Percentiles rank a stretch among this genome's conserved stretches.
phyloP scores from a whole-genome alignment of 2,329 filamentous ascomycete species.

The Ascochyta viciae-villosae region DNA sequence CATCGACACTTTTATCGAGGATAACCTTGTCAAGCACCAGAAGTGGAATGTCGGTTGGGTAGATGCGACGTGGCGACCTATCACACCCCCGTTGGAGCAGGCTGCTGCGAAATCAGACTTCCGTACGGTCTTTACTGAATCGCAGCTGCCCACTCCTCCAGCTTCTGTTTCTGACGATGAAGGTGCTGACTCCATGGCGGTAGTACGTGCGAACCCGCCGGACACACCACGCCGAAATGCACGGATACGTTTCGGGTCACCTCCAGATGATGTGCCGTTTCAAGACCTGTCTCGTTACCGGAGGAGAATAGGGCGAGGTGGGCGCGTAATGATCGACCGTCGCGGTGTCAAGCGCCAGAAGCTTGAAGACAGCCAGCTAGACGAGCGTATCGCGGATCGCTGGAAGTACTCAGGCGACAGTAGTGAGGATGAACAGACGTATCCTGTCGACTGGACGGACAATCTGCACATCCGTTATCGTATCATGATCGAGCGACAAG shows the following conservation, averaged over 20 bases:
- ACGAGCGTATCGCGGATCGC: constrained; percentile 46
- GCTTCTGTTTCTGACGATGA: constrained; percentile 55
- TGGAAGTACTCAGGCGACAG: constrained; percentile 91
- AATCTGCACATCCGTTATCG: constrained; percentile 65
- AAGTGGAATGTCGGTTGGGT: constrained; percentile 91
- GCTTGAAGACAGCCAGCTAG: constrained; percentile 25
- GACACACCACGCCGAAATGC: constrained; percentile 36
- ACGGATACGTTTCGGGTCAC: constrained; percentile 48
- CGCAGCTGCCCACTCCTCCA: constrained; percentile 56
- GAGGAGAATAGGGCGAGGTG: constrained; percentile 82
- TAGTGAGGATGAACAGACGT: constrained; percentile 76
- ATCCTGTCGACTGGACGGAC: constrained; percentile 75
- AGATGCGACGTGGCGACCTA: constrained; percentile 83
- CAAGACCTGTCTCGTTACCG: constrained; percentile 71
- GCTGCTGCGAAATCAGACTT: constrained; percentile 46
- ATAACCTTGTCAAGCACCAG: constrained; percentile 85
- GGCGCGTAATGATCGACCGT: constrained; percentile 87
- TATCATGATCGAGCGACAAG: constrained; percentile 57
- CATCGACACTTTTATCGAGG: constrained; percentile 81
- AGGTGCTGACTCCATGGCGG: constrained; percentile 48
- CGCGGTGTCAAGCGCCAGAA: constrained; percentile 67
- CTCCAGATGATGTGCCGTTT: constrained; percentile 49
- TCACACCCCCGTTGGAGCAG: constrained; percentile 75
- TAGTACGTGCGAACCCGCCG: constrained; percentile 42
- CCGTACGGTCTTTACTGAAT: constrained; percentile 48